Evolutionary conservation across 2,329 filamentous ascomycete genomes (phyloP), one percentile per base, ranked within the genome.

Genomic region (Cordyceps cicadae): DNA sequence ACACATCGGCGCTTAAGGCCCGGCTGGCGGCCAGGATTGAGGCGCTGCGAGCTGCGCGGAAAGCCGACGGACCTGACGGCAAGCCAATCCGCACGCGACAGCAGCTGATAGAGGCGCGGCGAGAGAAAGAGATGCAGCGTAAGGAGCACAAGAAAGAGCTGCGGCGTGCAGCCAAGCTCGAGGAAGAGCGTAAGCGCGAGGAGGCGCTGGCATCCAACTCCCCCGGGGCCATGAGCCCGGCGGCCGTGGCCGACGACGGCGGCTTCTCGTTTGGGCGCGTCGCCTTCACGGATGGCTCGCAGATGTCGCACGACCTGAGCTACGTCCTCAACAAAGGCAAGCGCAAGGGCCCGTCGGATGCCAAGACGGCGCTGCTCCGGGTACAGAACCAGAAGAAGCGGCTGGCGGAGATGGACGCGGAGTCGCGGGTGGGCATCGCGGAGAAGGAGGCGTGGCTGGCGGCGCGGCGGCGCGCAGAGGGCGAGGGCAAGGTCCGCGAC

Each of bases 361-460:
- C 90, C 52, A 90, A 90, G 70, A 90, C 90, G 1, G 91, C 92
- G 7, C 84, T 99, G n/a, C 82, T 88, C 67, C 90, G 89, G 57
- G 86, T 90, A 1, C 87, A 97, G 75, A 89, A 90, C 69, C 93
- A 96, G 75, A 88, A 92, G 76, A 86, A 87, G 68, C 87, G 92
- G 32, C 77, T 97, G 34, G 82, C 86, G 50, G 82, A 79, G 32
- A 83, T 96, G 69, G 89, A 93, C 67, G 84, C 87, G 1, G 83
- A 85, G 66, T 96, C 96, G 77, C 88, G 89, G 60, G 87, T 87
- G 63, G 90, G 96, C 62, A 87, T 97, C 50, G 86, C 92, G 63
- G 90, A 97, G 74, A 97, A 97, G 79, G 93, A 99, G 69, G 79
- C 87, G 62, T 99, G 94, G 94, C 80, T 97, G 62, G 93, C 89